A percentile compares a stretch with the other conserved stretches of the same genome.
phyloP scores from a whole-genome alignment of 2,329 filamentous ascomycete species.

The Penicillium rolfsii region DNA sequence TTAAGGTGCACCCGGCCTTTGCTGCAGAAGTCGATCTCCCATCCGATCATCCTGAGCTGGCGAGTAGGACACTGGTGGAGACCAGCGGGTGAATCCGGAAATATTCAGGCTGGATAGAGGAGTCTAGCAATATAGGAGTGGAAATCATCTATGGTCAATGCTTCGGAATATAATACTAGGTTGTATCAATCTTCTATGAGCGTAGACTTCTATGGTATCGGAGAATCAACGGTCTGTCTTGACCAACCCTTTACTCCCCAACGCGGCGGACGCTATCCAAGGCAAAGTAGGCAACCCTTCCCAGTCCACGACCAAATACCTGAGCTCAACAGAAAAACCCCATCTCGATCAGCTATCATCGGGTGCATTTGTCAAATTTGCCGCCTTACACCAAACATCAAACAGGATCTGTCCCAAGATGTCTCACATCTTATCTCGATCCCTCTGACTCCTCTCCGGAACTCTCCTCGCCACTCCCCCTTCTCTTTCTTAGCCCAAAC shows the following conservation, averaged over 20 bases:
- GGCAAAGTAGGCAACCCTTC: slow-evolving; percentile 5
- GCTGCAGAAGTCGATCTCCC: slow-evolving; percentile 27
- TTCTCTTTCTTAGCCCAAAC: slow-evolving; percentile 35
- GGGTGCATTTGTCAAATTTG: too few species aligned
- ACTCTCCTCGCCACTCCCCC: not conserved
- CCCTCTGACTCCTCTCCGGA: not conserved
- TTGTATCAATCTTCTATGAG: not conserved
- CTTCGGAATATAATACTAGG: not conserved
- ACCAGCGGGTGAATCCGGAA: slow-evolving; percentile 4
- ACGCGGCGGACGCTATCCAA: not conserved
- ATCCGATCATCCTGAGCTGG: not conserved
- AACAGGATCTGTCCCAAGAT: not conserved
- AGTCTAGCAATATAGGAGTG: not conserved
- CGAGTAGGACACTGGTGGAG: not conserved
- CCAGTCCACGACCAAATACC: not conserved
- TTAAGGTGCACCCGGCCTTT: slow-evolving; percentile 12
- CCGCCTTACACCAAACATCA: not conserved
- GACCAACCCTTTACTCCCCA: not conserved
- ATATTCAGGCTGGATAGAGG: not conserved
- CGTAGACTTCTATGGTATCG: not conserved
- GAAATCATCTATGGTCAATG: not conserved
- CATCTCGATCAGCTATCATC: not conserved
- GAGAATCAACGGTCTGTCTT: not conserved
- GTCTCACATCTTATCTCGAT: not conserved
- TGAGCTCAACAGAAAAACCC: not conserved